Evolutionary conservation across 1,284 basidiomycete species (phyloP).

Genomic region (Irpex lacteus): DNA sequence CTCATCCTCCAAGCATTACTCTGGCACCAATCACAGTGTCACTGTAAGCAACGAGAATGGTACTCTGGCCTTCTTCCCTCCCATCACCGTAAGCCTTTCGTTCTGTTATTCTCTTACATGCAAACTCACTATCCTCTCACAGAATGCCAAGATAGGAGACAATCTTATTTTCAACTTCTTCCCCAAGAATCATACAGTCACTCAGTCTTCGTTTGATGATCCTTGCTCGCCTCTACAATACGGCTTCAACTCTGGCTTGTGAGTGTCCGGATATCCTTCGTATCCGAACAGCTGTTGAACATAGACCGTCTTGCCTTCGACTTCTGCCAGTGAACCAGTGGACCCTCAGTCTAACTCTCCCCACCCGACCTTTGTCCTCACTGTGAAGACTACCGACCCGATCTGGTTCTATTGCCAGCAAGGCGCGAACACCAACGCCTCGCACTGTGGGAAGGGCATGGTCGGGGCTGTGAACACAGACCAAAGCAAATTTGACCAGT

Average conservation of each 20-base stretch:
- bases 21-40: conserved; percentile 1
- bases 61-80: conserved; percentile 1
- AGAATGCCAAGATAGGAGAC: conserved; percentile 36
- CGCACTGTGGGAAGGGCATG: conserved; percentile 13
- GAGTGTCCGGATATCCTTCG: conserved; percentile 14
- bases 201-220: conserved; percentile 45
- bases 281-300: too few relatives aligned
- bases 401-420: conserved; percentile 12
- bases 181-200: conserved; percentile 40
- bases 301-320: too few relatives aligned
- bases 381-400: conserved; percentile 7
- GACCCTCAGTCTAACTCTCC: too few relatives aligned
- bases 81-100: neutral
- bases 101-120: neutral
- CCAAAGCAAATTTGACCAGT: neutral
- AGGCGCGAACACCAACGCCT: conserved; percentile 6
- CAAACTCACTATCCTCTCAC: neutral
- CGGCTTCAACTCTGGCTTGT: conserved; percentile 58
- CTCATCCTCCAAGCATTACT: neutral
- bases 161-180: conserved; percentile 55
- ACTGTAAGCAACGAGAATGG: conserved; percentile 5
- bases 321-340: too few relatives aligned
- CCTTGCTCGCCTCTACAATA: conserved; percentile 49
- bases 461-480: conserved; percentile 8
- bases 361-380: too few relatives aligned